Conservation (phyloP, 371 early-diverging fungal species). For the Saksenaea oblongispora region DNA sequence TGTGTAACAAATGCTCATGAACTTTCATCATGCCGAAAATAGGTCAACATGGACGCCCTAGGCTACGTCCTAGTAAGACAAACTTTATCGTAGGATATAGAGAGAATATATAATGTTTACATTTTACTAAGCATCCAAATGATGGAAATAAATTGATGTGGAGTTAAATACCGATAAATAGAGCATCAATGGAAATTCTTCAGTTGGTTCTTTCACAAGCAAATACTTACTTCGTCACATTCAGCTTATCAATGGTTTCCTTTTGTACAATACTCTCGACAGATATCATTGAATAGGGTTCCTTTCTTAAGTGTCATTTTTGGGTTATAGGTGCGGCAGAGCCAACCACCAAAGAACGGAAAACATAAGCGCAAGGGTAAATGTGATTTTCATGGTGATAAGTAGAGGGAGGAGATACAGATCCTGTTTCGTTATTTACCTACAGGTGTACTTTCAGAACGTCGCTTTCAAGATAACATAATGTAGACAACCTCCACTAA, state of each 20-base stretch:
- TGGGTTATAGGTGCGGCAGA: conserved; percentile 10
- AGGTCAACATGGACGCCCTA: background rate
- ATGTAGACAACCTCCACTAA: background rate
- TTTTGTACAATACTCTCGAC: conserved; percentile 17
- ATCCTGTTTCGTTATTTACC: background rate
- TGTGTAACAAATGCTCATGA: background rate
- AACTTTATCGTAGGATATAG: background rate
- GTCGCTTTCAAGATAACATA: background rate
- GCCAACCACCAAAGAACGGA: conserved; percentile 6
- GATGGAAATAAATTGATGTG: too few species aligned
- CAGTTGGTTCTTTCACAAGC: conserved; percentile 16
- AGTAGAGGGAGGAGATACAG: background rate
- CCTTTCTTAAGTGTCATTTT: conserved; percentile 15
- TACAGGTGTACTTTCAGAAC: background rate
- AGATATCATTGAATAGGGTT: conserved; percentile 19
- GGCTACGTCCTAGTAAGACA: background rate
- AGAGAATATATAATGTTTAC: background rate
- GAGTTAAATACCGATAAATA: too few species aligned
- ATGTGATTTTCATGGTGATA: conserved; percentile 15
- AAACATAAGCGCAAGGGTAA: background rate
- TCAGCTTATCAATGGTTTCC: conserved; percentile 19
- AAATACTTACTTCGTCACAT: conserved; percentile 24
- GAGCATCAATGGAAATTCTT: background rate
- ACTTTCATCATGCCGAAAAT: background rate
- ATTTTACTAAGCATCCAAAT: background rate